Conservation (phyloP, 177 flowering plant genomes). For the Telopea speciosissima region DNA sequence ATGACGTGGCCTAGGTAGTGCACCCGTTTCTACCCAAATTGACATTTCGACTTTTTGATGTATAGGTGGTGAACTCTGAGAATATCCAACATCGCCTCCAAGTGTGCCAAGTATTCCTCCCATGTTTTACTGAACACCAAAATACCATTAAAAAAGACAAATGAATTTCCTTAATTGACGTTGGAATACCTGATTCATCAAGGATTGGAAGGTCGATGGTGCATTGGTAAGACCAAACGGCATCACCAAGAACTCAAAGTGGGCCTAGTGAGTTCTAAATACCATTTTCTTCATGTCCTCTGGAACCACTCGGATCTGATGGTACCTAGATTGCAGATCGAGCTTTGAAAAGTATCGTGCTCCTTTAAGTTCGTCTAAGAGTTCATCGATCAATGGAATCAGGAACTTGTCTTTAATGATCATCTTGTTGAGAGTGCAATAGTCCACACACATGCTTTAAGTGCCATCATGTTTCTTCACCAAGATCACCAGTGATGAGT, state of each 20-base stretch:
- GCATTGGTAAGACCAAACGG: constrained; percentile 8
- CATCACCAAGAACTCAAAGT: constrained; percentile 9
- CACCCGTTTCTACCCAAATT: neutral
- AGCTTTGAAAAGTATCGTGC: constrained; percentile 6
- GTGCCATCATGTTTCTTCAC: constrained; percentile 5
- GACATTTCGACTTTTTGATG: neutral
- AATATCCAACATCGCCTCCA: neutral
- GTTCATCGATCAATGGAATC: constrained; percentile 9
- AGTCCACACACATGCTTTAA: neutral
- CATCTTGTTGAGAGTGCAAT: neutral
- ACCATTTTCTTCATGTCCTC: constrained; percentile 1
- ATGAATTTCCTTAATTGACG: neutral
- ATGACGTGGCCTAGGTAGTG: constrained; percentile 5
- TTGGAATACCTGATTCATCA: constrained; percentile 9
- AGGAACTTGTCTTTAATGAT: constrained; percentile 2
- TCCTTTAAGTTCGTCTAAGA: constrained; percentile 5
- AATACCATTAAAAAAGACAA: constrained; percentile 7
- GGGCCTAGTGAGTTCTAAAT: constrained; percentile 2
- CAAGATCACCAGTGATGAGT: constrained; percentile 11
- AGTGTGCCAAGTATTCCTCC: neutral
- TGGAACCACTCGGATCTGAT: neutral
- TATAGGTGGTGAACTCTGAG: neutral
- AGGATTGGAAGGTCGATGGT: constrained; percentile 1
- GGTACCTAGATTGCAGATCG: constrained; percentile 6
- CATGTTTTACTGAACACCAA: neutral